These are phyloP conservation scores for Diplodia seriata DNA, from an alignment of 2,329 filamentous ascomycete genomes.

Conservation along the genomic window DNA sequence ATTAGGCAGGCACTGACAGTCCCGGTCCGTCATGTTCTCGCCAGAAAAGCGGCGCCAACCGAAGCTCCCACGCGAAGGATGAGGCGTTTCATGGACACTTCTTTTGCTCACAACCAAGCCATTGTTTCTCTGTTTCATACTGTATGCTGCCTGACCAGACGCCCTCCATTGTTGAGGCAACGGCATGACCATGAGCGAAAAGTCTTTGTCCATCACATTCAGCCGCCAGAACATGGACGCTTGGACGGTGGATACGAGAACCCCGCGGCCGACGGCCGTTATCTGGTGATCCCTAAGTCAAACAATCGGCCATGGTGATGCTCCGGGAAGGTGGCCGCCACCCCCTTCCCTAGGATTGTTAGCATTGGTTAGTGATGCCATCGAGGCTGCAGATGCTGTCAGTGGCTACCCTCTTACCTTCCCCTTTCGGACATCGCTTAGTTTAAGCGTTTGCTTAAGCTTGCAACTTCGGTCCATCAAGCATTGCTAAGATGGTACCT, in stretches of 20 bases:
- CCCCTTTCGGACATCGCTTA: neutral
- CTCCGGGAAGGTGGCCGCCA: slow-evolving; percentile 23
- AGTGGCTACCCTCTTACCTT: neutral
- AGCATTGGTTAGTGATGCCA: slow-evolving; percentile 10
- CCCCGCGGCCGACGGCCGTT: neutral
- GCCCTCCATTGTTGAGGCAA: neutral
- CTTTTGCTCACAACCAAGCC: neutral
- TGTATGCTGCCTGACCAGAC: no score
- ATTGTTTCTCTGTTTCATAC: neutral
- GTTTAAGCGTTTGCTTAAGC: slow-evolving; percentile 23
- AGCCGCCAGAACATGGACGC: neutral
- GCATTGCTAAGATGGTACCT: slow-evolving; percentile 14
- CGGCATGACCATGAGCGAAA: neutral
- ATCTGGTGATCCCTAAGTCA: slow-evolving; percentile 15
- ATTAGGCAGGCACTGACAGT: slow-evolving; percentile 13
- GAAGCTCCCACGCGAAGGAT: neutral
- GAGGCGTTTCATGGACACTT: neutral
- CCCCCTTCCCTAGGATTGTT: neutral
- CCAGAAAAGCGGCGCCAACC: slow-evolving; percentile 2
- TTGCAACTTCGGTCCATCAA: slow-evolving; percentile 7
- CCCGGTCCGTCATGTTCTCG: neutral
- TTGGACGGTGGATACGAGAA: slow-evolving; percentile 10
- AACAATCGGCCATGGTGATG: slow-evolving; percentile 7
- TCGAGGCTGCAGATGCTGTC: slow-evolving; percentile 9
- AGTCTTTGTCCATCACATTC: neutral